A percentile compares a stretch with the other conserved stretches of the same genome.
phyloP scores from a whole-genome alignment of 2,329 filamentous ascomycete genomes.

The Trichoderma harzianum region DNA sequence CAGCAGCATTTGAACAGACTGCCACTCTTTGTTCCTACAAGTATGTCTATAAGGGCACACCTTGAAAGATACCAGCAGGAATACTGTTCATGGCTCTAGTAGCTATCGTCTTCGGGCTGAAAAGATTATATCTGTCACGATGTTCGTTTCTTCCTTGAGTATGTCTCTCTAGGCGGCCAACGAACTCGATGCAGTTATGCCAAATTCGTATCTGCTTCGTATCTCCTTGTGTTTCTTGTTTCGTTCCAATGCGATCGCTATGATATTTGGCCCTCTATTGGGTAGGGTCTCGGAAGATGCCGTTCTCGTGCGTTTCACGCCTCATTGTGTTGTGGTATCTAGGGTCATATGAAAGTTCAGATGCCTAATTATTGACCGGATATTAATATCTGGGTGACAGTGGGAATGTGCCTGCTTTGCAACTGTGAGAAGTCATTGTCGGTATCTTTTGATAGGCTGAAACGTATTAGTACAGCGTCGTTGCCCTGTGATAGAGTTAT shows the following conservation, averaged over 20 bases:
- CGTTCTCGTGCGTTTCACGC: background rate
- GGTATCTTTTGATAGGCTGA: background rate
- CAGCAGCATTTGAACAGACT: too few species aligned
- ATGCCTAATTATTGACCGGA: too few species aligned
- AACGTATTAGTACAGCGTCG: background rate
- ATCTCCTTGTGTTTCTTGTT: background rate
- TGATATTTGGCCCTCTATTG: background rate
- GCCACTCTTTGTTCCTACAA: too few species aligned
- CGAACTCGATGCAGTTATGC: background rate
- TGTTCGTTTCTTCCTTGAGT: background rate
- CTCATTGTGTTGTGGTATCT: background rate
- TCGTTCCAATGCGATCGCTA: background rate
- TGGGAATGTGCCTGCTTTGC: background rate
- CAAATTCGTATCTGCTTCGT: background rate
- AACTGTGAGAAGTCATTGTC: background rate
- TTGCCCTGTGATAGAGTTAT: background rate
- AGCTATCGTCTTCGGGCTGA: too few species aligned
- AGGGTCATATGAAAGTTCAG: background rate
- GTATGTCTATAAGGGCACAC: too few species aligned
- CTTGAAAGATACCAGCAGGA: too few species aligned
- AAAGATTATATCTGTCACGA: background rate
- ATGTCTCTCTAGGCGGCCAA: background rate
- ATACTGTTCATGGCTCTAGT: too few species aligned
- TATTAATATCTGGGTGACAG: too few species aligned
- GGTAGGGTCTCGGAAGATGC: background rate